Evolutionary conservation across 2,329 filamentous ascomycete genomes (phyloP).

Genomic region (Colletotrichum sp.): DNA sequence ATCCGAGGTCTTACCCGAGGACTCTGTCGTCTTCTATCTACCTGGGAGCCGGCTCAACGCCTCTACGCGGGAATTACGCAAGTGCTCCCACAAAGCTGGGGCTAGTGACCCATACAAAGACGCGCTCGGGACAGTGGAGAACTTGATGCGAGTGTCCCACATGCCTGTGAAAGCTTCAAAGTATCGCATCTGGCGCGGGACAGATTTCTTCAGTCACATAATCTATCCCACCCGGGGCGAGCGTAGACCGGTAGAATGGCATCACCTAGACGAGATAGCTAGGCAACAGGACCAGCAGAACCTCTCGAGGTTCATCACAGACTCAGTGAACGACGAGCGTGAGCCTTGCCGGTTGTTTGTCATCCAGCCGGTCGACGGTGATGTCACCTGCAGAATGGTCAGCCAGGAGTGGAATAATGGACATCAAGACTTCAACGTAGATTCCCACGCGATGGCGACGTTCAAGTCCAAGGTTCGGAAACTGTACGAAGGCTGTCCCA

Average conservation of each 20-base stretch:
- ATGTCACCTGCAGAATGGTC: background rate
- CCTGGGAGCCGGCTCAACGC: background rate
- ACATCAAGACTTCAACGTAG: background rate
- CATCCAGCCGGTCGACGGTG: slow-evolving; percentile 8
- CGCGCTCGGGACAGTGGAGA: background rate
- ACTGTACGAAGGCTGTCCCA: background rate
- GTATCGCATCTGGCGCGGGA: slow-evolving; percentile 16
- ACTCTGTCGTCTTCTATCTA: slow-evolving; percentile 7
- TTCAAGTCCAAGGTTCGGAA: background rate
- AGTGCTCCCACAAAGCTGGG: background rate
- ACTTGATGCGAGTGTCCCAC: background rate
- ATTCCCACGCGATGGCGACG: background rate
- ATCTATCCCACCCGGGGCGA: background rate
- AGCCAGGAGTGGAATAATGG: background rate
- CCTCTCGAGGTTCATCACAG: slow-evolving; percentile 8
- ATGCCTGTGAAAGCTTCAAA: background rate
- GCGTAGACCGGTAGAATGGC: background rate
- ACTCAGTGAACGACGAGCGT: background rate
- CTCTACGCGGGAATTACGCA: background rate
- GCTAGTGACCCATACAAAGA: background rate
- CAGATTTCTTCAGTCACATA: slow-evolving; percentile 11
- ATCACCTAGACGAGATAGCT: background rate
- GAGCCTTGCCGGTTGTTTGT: slow-evolving; percentile 15
- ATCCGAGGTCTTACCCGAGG: background rate
- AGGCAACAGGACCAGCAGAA: background rate